Evolutionary conservation across 1,284 basidiomycete genomes (phyloP).

Genomic region (Volvariella volvacea): DNA sequence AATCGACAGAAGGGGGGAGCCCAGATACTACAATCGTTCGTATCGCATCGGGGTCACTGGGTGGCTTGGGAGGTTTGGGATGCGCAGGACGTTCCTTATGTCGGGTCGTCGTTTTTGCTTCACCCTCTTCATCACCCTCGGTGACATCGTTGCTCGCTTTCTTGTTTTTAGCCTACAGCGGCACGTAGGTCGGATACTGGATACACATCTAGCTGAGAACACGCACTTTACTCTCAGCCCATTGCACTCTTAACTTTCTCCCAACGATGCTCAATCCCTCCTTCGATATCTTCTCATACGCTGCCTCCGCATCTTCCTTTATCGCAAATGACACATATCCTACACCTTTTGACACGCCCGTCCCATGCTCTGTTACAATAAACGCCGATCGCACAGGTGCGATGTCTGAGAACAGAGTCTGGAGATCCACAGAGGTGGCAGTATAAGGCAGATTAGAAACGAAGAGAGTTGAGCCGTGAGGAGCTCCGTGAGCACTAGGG

Average conservation of each 20-base stretch:
- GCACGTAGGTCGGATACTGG: conserved; percentile 7
- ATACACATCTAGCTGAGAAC: not conserved
- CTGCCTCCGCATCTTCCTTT: conserved; percentile 81
- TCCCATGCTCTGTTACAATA: conserved; percentile 78
- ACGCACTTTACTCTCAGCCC: conserved; percentile 74
- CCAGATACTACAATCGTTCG: conserved; percentile 78
- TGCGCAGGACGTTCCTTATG: conserved; percentile 7
- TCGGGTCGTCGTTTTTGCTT: conserved; percentile 20
- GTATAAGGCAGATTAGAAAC: conserved; percentile 84
- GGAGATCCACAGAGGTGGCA: conserved; percentile 85
- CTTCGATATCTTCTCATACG: conserved; percentile 54
- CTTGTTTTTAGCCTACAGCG: conserved; percentile 31
- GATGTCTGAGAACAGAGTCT: conserved; percentile 92
- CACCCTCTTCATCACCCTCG: conserved; percentile 24
- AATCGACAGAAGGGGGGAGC: conserved; percentile 61
- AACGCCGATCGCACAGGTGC: conserved; percentile 94
- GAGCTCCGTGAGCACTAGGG: not conserved
- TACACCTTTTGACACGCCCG: conserved; percentile 90
- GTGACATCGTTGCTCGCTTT: conserved; percentile 31
- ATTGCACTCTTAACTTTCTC: conserved; percentile 67
- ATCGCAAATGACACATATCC: conserved; percentile 95
- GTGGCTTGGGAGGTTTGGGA: conserved; percentile 23
- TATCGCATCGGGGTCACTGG: conserved; percentile 70
- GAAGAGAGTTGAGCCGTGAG: conserved; percentile 63
- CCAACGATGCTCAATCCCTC: conserved; percentile 56